Conservation (phyloP, 2,329 filamentous ascomycete species). For the Xylariales sp. region DNA sequence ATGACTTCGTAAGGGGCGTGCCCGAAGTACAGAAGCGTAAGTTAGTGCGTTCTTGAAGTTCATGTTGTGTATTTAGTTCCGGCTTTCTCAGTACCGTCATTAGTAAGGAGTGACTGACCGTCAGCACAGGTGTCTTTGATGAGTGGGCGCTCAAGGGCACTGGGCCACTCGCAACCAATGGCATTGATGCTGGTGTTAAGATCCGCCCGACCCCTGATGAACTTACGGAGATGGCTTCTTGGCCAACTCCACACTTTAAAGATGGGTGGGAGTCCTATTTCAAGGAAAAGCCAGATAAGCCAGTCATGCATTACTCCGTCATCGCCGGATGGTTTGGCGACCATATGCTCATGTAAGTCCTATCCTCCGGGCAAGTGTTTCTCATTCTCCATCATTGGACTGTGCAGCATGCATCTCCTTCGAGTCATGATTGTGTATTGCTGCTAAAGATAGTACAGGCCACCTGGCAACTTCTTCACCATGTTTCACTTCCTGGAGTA, state of each 20-base stretch:
- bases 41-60: too few relatives aligned
- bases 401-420: too few relatives aligned
- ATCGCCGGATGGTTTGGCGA: conserved; percentile 64
- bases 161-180: conserved; percentile 71
- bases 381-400: too few relatives aligned
- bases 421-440: too few relatives aligned
- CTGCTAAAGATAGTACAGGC: conserved; percentile 53
- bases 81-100: too few relatives aligned
- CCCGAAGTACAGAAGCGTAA: conserved; percentile 64
- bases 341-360: conserved; percentile 51
- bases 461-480: conserved; percentile 74
- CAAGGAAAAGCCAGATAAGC: conserved; percentile 79
- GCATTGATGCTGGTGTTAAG: conserved; percentile 77
- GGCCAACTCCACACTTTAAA: conserved; percentile 71
- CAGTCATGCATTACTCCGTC: conserved; percentile 79
- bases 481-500: conserved; percentile 82
- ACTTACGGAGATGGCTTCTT: conserved; percentile 61
- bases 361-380: neutral
- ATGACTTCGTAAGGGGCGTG: conserved; percentile 73
- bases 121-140: conserved; percentile 63
- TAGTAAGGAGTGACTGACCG: too few relatives aligned
- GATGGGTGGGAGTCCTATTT: conserved; percentile 78
- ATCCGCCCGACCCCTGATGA: conserved; percentile 67
- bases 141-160: conserved; percentile 79
- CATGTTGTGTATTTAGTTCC: too few relatives aligned